A percentile compares a stretch with the other conserved stretches of the same genome.
Evolutionary conservation across 805 yeast genomes (phyloP).

Genomic region (Wickerhamiella hasegawae): DNA sequence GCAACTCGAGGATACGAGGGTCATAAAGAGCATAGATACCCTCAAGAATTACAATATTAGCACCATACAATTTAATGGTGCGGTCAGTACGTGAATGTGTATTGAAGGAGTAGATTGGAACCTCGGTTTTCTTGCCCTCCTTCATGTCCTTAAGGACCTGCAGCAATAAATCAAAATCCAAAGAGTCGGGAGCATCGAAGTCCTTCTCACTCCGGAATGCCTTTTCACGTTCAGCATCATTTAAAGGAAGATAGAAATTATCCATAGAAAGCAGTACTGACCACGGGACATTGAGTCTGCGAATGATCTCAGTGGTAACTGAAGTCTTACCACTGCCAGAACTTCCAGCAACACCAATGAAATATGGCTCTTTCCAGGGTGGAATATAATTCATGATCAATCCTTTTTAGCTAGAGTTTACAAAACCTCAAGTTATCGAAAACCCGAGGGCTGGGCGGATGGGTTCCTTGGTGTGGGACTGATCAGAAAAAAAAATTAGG

Average conservation of each 20-base stretch:
- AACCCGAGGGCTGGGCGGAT: too few relatives aligned
- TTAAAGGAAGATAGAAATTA: slow-evolving; percentile 73
- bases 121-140: slow-evolving; percentile 45
- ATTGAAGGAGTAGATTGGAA: slow-evolving; percentile 58
- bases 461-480: too few relatives aligned
- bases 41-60: slow-evolving; percentile 82
- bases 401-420: too few relatives aligned
- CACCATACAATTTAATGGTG: slow-evolving; percentile 72
- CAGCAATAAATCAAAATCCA: slow-evolving; percentile 60
- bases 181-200: slow-evolving; percentile 73
- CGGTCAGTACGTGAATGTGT: slow-evolving; percentile 46
- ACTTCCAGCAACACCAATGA: slow-evolving; percentile 66
- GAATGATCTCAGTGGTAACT: slow-evolving; percentile 68
- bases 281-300: slow-evolving; percentile 64
- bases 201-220: slow-evolving; percentile 66
- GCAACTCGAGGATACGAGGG: slow-evolving; percentile 46
- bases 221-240: slow-evolving; percentile 35
- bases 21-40: slow-evolving; percentile 78
- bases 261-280: slow-evolving; percentile 79
- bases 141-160: slow-evolving; percentile 50
- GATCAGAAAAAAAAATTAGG: too few relatives aligned
- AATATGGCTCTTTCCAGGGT: slow-evolving; percentile 80
- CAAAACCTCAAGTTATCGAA: background rate
- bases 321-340: slow-evolving; percentile 92
- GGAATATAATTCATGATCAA: slow-evolving; percentile 36